Percentiles rank a stretch among this genome's conserved stretches.
These are phyloP conservation scores for Cercospora sojina DNA, from an alignment of 2,329 filamentous ascomycete genomes.

Conservation along the genomic window DNA sequence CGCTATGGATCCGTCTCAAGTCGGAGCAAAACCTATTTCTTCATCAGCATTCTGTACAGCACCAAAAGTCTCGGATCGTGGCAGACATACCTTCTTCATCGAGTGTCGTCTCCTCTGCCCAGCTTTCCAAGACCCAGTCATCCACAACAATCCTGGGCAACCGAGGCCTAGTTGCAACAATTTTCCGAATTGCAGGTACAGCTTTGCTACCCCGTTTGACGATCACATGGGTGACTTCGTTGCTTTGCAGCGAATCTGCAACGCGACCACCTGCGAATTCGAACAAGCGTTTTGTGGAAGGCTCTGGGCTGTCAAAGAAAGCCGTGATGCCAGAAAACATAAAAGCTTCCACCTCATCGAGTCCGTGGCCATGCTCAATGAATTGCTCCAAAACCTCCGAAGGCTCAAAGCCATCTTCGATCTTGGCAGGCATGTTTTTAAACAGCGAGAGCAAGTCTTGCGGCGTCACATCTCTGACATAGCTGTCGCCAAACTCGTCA, in stretches of 20 bases:
- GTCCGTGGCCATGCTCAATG: constrained; percentile 55
- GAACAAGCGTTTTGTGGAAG: constrained; percentile 27
- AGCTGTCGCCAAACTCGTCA: constrained; percentile 82
- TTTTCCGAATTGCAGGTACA: constrained; percentile 30
- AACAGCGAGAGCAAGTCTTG: constrained; percentile 61
- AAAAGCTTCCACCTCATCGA: constrained; percentile 53
- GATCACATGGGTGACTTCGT: constrained; percentile 69
- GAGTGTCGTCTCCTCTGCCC: constrained; percentile 72
- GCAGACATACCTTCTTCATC: constrained; percentile 65
- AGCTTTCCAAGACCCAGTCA: constrained; percentile 76
- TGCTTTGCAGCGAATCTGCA: constrained; percentile 51
- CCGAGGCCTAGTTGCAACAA: constrained; percentile 32
- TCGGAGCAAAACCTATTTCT: constrained; percentile 1
- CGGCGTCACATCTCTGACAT: constrained; percentile 64
- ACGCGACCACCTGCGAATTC: constrained; percentile 69
- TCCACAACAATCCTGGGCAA: constrained; percentile 68
- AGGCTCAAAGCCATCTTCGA: constrained; percentile 46
- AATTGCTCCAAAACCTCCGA: constrained; percentile 57
- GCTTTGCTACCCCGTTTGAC: constrained; percentile 47
- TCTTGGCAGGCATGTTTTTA: constrained; percentile 53
- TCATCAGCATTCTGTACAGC: background rate
- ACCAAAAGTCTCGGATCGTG: background rate
- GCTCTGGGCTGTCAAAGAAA: constrained; percentile 45
- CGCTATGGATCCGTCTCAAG: background rate
- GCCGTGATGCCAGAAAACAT: constrained; percentile 53